A percentile compares a stretch with the other conserved stretches of the same genome.
Conservation (phyloP, 305 asterid genomes). For the Ajuga reptans region DNA sequence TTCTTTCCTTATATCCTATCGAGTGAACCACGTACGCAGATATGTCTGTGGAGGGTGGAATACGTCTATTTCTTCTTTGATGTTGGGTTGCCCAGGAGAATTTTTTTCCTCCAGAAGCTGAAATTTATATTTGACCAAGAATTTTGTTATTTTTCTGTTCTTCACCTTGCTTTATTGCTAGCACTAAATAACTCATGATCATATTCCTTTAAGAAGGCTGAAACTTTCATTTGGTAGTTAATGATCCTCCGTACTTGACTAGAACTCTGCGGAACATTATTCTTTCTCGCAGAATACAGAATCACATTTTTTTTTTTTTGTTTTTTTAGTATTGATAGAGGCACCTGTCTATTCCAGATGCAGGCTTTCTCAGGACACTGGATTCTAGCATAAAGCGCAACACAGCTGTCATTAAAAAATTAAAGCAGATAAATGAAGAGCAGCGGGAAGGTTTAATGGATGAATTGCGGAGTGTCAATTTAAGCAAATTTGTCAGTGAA, state of each 20-base stretch:
- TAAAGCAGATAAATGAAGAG: conserved; percentile 95
- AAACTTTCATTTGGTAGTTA: not conserved
- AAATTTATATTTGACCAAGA: not conserved
- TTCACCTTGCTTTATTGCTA: not conserved
- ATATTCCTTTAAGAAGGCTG: not conserved
- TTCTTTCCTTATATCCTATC: not conserved
- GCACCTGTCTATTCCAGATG: conserved; percentile 46
- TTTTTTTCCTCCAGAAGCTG: not conserved
- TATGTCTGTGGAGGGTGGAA: not conserved
- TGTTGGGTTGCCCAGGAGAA: not conserved
- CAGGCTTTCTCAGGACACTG: conserved; percentile 83
- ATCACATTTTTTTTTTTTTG: not conserved
- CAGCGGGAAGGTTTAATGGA: conserved; percentile 91
- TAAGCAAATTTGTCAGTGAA: conserved; percentile 97
- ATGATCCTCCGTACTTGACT: not conserved
- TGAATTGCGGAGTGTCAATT: conserved; percentile 82
- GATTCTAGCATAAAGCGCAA: conserved; percentile 98
- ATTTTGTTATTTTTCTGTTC: not conserved
- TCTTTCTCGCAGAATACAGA: not conserved
- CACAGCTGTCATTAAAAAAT: conserved; percentile 92
- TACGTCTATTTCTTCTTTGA: not conserved
- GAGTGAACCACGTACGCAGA: not conserved
- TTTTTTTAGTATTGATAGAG: conserved; percentile 19
- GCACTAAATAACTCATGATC: not conserved
- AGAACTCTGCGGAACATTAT: conserved; percentile 9